phyloP scores from a whole-genome alignment of 1,284 basidiomycete genomes.

The Trichosporon ovoides region DNA sequence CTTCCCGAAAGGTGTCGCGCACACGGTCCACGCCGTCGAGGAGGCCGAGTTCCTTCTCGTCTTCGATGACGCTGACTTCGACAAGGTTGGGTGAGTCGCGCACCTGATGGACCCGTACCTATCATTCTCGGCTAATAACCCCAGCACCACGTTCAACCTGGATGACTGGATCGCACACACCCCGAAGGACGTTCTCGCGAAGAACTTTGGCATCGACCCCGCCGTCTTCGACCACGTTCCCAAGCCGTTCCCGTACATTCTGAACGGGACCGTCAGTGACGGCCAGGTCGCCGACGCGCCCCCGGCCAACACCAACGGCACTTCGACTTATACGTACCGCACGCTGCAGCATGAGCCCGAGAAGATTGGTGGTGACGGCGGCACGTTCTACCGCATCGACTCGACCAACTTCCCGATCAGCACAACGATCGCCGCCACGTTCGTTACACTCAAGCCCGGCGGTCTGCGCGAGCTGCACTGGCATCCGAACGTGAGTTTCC shows the following conservation, averaged over 20 bases:
- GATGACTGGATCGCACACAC: slow-evolving; percentile 54
- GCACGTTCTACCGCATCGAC: slow-evolving; percentile 56
- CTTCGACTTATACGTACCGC: slow-evolving; percentile 18
- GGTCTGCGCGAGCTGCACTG: slow-evolving; percentile 61
- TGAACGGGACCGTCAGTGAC: slow-evolving; percentile 50
- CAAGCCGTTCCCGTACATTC: slow-evolving; percentile 59
- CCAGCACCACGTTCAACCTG: slow-evolving; percentile 57
- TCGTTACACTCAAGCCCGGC: slow-evolving; percentile 63
- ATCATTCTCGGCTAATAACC: slow-evolving; percentile 13
- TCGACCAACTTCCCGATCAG: slow-evolving; percentile 58
- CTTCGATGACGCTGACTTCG: slow-evolving; percentile 59
- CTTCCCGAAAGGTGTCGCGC: slow-evolving; percentile 58
- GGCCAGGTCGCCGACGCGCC: slow-evolving; percentile 14
- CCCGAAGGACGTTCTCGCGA: slow-evolving; percentile 60
- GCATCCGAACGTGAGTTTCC: slow-evolving; percentile 56
- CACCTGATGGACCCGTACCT: too few relatives aligned
- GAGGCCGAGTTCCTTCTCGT: slow-evolving; percentile 68
- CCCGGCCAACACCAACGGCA: too few relatives aligned
- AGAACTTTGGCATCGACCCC: slow-evolving; percentile 61
- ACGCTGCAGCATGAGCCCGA: slow-evolving; percentile 49
- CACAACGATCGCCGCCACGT: slow-evolving; percentile 60
- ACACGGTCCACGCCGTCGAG: slow-evolving; percentile 44
- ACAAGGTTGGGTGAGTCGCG: slow-evolving; percentile 52
- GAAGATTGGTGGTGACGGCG: slow-evolving; percentile 54
- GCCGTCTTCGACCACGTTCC: slow-evolving; percentile 53